Evolutionary conservation across 106 monocot species (phyloP).

Genomic region (Dactylorhiza incarnata): DNA sequence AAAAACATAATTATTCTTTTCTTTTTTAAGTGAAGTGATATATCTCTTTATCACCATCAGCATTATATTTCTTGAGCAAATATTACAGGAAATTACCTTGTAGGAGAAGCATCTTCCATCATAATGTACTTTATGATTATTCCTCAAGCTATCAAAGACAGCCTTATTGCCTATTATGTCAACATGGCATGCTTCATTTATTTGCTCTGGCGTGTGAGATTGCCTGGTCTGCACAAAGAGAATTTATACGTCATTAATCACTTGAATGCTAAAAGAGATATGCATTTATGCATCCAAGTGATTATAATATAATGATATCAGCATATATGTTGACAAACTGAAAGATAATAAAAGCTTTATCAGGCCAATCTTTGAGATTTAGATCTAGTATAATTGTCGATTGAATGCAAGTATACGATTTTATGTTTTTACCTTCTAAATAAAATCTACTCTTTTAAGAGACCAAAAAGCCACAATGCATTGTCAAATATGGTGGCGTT

Average conservation of each 20-base stretch:
- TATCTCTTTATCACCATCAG: neutral
- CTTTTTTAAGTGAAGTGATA: neutral
- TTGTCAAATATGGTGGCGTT: neutral
- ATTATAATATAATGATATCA: neutral
- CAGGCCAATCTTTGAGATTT: neutral
- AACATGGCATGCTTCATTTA: conserved; percentile 77
- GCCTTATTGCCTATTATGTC: conserved; percentile 67
- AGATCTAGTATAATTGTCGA: neutral
- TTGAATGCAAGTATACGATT: neutral
- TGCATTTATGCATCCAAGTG: neutral
- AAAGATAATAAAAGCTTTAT: neutral
- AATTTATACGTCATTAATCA: neutral
- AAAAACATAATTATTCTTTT: neutral
- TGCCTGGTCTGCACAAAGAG: conserved; percentile 67
- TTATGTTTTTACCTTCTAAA: neutral
- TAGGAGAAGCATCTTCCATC: conserved; percentile 83
- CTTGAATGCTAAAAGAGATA: neutral
- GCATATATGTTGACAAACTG: neutral
- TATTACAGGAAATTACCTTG: conserved; percentile 45
- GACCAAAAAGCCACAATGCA: neutral
- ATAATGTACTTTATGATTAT: conserved; percentile 84
- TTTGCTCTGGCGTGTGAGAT: conserved; percentile 67
- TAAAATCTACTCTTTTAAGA: neutral
- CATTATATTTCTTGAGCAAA: neutral
- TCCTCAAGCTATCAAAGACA: conserved; percentile 87